Percentiles rank a stretch among this genome's conserved stretches.
Conservation (phyloP, 257 asterid species). For the Linaria vulgaris region DNA sequence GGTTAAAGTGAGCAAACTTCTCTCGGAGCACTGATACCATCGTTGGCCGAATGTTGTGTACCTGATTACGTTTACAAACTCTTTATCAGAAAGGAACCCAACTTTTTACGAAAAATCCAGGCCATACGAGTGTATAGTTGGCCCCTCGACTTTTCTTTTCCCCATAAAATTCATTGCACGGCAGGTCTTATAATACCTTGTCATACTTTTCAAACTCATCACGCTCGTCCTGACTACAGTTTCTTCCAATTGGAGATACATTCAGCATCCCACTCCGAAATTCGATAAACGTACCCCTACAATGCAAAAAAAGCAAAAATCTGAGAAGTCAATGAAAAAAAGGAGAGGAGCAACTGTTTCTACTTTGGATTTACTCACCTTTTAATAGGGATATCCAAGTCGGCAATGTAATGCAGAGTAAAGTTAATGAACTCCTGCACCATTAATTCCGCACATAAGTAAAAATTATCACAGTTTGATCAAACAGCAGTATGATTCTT, state of each 20-base stretch:
- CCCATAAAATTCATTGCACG: neutral
- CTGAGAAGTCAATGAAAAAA: slow-evolving; percentile 22
- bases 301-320: slow-evolving; percentile 23
- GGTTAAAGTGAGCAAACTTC: slow-evolving; percentile 73
- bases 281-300: slow-evolving; percentile 93
- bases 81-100: slow-evolving; percentile 10
- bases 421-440: slow-evolving; percentile 91
- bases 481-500: slow-evolving; percentile 1
- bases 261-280: slow-evolving; percentile 97
- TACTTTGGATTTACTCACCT: slow-evolving; percentile 49
- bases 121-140: slow-evolving; percentile 1
- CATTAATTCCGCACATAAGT: slow-evolving; percentile 1
- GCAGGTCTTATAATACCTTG: slow-evolving; percentile 60
- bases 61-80: slow-evolving; percentile 40
- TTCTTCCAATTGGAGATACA: slow-evolving; percentile 96
- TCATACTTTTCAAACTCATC: slow-evolving; percentile 93
- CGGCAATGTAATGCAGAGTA: slow-evolving; percentile 92
- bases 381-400: slow-evolving; percentile 93
- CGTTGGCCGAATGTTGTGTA: slow-evolving; percentile 72
- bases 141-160: neutral
- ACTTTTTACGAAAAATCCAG: slow-evolving; percentile 1
- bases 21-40: slow-evolving; percentile 84
- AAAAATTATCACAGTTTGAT: neutral
- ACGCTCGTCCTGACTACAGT: slow-evolving; percentile 97
- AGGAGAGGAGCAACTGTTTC: neutral